Conservation (phyloP, 257 asterid genomes). For the Leonotis leonurus region DNA sequence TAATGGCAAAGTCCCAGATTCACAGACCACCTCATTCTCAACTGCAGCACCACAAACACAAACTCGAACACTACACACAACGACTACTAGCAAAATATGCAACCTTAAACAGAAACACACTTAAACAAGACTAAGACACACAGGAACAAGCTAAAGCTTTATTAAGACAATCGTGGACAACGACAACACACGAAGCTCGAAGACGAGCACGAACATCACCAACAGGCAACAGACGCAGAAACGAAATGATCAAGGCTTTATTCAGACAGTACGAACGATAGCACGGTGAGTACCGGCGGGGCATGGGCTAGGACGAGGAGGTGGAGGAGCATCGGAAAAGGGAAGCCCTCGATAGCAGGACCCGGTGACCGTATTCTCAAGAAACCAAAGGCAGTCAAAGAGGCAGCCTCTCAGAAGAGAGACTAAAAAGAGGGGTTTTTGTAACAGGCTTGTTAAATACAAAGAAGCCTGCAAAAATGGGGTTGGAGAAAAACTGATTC, state of each 20-base stretch:
- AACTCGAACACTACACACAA: too few species aligned
- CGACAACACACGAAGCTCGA: background rate
- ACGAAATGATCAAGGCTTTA: slow-evolving; percentile 22
- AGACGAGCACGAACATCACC: background rate
- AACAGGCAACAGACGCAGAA: background rate
- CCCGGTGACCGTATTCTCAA: slow-evolving; percentile 28
- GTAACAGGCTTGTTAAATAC: slow-evolving; percentile 44
- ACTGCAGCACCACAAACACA: slow-evolving; percentile 7
- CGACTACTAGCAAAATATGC: too few species aligned
- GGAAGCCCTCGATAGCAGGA: too few species aligned
- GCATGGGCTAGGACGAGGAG: background rate
- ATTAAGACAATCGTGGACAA: background rate
- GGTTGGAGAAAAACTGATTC: slow-evolving; percentile 17
- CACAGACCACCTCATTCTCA: slow-evolving; percentile 25
- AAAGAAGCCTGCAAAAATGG: slow-evolving; percentile 48
- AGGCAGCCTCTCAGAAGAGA: slow-evolving; percentile 26
- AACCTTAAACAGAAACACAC: too few species aligned
- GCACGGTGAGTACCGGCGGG: background rate
- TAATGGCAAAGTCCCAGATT: slow-evolving; percentile 37
- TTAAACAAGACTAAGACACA: background rate
- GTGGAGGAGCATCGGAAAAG: slow-evolving; percentile 5
- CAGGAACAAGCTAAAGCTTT: slow-evolving; percentile 11
- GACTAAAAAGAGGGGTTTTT: slow-evolving; percentile 15
- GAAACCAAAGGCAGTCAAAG: slow-evolving; percentile 36
- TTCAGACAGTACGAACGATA: background rate